Percentiles rank a stretch among this genome's conserved stretches.
Conservation (phyloP, 768 basidiomycete species). For the Macrolepiota albuminosa region DNA sequence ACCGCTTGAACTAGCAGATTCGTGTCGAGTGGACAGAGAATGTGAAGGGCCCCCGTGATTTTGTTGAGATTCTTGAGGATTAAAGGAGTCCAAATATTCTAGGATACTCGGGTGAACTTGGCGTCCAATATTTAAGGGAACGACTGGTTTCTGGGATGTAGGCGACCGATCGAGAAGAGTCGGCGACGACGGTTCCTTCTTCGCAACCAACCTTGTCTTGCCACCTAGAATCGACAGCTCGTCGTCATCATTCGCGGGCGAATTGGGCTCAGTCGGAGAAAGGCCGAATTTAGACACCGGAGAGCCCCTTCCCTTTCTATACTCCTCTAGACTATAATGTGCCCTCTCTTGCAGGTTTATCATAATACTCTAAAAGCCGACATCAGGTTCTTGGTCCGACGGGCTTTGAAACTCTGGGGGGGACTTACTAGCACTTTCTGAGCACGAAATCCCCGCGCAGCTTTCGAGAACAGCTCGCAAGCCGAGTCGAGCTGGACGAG, state of each 20-base stretch:
- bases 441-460: constrained; percentile 61
- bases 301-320: constrained; percentile 50
- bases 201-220: constrained; percentile 58
- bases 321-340: constrained; percentile 59
- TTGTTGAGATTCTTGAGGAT: constrained; percentile 22
- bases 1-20: constrained; percentile 9
- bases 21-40: constrained; percentile 3
- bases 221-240: constrained; percentile 63
- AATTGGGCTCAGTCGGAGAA: constrained; percentile 29
- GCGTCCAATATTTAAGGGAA: constrained; percentile 57
- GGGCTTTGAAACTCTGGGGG: no score
- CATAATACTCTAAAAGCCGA: constrained; percentile 51
- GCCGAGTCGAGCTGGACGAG: constrained; percentile 71
- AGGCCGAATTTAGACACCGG: constrained; percentile 34
- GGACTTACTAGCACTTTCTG: constrained; percentile 55
- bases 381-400: background rate
- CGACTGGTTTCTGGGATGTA: constrained; percentile 64
- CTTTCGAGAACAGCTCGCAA: constrained; percentile 68
- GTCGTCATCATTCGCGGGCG: constrained; percentile 51
- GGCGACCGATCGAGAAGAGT: constrained; percentile 61
- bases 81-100: constrained; percentile 66
- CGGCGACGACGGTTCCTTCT: constrained; percentile 55
- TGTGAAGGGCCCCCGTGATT: constrained; percentile 11
- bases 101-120: constrained; percentile 59
- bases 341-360: constrained; percentile 59